Conservation (phyloP, 345 rosid genomes). For the Turnera subulata region DNA sequence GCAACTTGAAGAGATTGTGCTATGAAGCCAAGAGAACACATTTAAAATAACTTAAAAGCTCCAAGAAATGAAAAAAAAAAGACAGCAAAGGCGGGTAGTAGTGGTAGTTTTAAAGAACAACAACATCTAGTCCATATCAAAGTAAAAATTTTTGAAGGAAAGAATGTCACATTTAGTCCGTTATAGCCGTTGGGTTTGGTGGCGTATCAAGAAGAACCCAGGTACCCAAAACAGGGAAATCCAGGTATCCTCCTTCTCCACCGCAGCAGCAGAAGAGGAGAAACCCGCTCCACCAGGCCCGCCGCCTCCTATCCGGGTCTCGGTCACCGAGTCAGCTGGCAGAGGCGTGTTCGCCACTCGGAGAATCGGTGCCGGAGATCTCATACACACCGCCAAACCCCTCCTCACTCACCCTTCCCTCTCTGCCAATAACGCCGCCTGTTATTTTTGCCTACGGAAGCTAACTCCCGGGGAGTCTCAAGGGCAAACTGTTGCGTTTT, state of each 20-base stretch:
- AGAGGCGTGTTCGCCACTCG: conserved; percentile 84
- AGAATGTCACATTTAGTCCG: conserved; percentile 15
- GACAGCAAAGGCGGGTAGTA: no score
- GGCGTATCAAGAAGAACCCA: conserved; percentile 24
- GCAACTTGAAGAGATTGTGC: no score
- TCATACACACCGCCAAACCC: conserved; percentile 81
- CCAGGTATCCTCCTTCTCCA: conserved; percentile 16
- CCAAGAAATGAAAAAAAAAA: no score
- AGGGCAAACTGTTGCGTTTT: conserved; percentile 44
- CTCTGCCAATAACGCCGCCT: conserved; percentile 35
- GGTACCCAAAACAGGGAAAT: conserved; percentile 2
- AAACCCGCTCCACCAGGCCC: conserved; percentile 29
- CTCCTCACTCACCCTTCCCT: conserved; percentile 54
- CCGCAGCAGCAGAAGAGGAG: conserved; percentile 19
- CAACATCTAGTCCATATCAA: no score
- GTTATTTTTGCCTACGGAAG: conserved; percentile 66
- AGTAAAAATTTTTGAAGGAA: neutral
- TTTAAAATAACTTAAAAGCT: no score
- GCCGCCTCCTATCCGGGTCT: conserved; percentile 72
- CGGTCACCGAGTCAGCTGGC: conserved; percentile 69
- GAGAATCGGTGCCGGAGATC: conserved; percentile 61
- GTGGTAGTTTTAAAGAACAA: no score
- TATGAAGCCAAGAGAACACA: no score
- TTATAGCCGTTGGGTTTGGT: conserved; percentile 41
- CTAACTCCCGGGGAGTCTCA: conserved; percentile 21